Evolutionary conservation across 192 early-diverging fungal species (phyloP).

Genomic region (Glomus cerebriforme): DNA sequence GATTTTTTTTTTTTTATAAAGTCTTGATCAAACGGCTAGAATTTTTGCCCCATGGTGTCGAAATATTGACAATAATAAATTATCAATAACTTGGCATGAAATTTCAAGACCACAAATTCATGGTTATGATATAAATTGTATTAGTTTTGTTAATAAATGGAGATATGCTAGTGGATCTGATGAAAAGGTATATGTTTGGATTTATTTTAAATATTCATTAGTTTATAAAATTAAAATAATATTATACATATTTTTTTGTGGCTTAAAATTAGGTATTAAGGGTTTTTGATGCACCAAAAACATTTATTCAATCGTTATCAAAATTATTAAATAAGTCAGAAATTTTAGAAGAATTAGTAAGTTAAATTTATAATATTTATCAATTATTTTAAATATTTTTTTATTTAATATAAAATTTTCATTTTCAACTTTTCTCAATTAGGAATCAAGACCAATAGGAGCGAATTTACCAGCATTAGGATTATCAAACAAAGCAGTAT

Average conservation of each 20-base stretch:
- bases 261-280: conserved; percentile 79
- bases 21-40: conserved; percentile 88
- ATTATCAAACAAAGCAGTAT: conserved; percentile 94
- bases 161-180: conserved; percentile 88
- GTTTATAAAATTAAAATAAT: not conserved
- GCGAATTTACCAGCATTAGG: conserved; percentile 90
- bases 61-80: not conserved
- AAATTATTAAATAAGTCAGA: conserved; percentile 47
- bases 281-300: conserved; percentile 82
- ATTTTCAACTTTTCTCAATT: no score
- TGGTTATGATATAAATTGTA: conserved; percentile 90
- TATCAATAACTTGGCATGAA: conserved; percentile 78
- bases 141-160: conserved; percentile 75
- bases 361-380: conserved; percentile 16
- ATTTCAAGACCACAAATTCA: conserved; percentile 94
- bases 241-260: not conserved
- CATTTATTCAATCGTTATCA: conserved; percentile 70
- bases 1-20: conserved; percentile 21
- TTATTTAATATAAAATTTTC: not conserved
- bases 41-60: conserved; percentile 74
- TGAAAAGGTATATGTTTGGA: conserved; percentile 68
- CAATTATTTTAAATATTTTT: no score
- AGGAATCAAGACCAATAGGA: conserved; percentile 64
- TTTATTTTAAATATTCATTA: no score
- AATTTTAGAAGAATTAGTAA: conserved; percentile 43